phyloP scores from a whole-genome alignment of 73 alveolate genomes.

The Paramecium bursaria region DNA sequence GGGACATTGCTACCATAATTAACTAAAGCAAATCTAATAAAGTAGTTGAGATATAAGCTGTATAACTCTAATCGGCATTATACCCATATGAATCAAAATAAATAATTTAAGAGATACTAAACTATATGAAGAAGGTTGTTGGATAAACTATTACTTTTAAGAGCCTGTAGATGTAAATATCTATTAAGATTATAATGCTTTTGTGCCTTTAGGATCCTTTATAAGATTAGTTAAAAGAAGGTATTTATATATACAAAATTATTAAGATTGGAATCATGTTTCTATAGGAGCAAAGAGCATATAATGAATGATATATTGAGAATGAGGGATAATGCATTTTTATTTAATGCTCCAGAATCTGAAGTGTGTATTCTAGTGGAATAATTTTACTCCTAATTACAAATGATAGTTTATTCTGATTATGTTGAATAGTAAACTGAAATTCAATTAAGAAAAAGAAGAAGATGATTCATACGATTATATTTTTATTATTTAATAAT shows the following conservation, averaged over 20 bases:
- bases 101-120: constrained; percentile 19
- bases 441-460: too few species aligned
- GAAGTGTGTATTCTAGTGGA: constrained; percentile 29
- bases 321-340: constrained; percentile 35
- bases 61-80: constrained; percentile 27
- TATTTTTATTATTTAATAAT: too few species aligned
- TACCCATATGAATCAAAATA: neutral
- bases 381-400: too few species aligned
- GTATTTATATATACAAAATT: neutral
- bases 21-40: neutral
- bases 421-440: too few species aligned
- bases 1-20: constrained; percentile 56
- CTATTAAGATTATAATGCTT: constrained; percentile 13
- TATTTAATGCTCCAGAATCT: constrained; percentile 53
- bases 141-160: constrained; percentile 20
- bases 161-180: neutral
- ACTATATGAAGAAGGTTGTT: constrained; percentile 1
- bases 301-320: constrained; percentile 41
- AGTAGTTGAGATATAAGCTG: constrained; percentile 31
- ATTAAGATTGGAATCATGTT: constrained; percentile 15
- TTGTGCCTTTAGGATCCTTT: constrained; percentile 10
- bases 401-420: too few species aligned
- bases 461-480: too few species aligned
- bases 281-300: constrained; percentile 35
- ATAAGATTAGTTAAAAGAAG: neutral